These are phyloP conservation scores for Ustilago trichophora DNA, from an alignment of 1,284 basidiomycete genomes.

Conservation along the genomic window DNA sequence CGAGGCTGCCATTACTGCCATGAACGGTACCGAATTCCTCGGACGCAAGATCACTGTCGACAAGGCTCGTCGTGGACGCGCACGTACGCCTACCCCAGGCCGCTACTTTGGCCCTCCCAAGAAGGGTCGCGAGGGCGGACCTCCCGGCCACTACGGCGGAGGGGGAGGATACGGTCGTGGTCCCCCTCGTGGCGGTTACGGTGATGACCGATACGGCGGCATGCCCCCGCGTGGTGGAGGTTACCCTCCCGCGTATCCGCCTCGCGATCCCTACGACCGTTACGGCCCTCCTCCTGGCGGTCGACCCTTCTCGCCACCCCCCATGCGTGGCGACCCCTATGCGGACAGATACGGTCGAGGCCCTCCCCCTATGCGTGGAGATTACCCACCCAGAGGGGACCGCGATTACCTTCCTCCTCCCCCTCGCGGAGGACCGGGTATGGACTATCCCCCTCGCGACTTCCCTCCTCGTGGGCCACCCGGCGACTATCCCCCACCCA, in stretches of 20 bases:
- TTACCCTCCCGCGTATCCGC: constrained; percentile 59
- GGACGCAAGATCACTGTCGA: constrained; percentile 87
- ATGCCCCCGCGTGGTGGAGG: constrained; percentile 77
- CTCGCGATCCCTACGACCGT: constrained; percentile 65
- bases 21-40: constrained; percentile 83
- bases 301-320: constrained; percentile 43
- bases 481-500: constrained; percentile 52
- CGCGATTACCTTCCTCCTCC: constrained; percentile 43
- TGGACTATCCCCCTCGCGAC: constrained; percentile 55
- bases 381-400: constrained; percentile 45
- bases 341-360: constrained; percentile 38
- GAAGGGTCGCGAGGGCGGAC: constrained; percentile 71
- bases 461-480: constrained; percentile 51
- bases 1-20: constrained; percentile 82
- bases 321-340: constrained; percentile 47
- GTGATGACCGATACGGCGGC: constrained; percentile 73
- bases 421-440: constrained; percentile 35
- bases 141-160: constrained; percentile 47
- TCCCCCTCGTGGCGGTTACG: constrained; percentile 38
- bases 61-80: constrained; percentile 92
- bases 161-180: constrained; percentile 32
- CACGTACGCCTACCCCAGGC: constrained; percentile 92
- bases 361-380: constrained; percentile 41
- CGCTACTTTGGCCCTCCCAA: constrained; percentile 92
- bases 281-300: constrained; percentile 60